phyloP scores from a whole-genome alignment of 2,329 filamentous ascomycete genomes.

The Pyrenochaeta sp. region DNA sequence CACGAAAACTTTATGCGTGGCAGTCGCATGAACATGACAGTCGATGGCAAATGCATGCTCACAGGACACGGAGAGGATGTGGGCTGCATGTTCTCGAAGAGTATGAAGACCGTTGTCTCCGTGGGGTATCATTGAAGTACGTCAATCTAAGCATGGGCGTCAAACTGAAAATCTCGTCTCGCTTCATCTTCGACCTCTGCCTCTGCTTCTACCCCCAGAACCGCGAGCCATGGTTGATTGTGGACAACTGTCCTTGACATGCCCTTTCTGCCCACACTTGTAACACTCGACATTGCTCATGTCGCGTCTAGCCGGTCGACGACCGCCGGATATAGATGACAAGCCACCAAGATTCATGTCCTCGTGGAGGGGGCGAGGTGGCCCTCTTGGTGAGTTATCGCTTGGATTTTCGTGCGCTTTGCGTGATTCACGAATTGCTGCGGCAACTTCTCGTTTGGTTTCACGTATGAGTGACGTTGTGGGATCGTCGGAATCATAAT shows the following conservation, averaged over 20 bases:
- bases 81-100: conserved; percentile 6
- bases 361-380: conserved; percentile 71
- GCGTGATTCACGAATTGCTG: conserved; percentile 53
- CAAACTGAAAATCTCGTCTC: not conserved
- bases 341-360: conserved; percentile 69
- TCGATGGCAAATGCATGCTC: conserved; percentile 56
- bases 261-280: conserved; percentile 69
- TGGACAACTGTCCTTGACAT: conserved; percentile 67
- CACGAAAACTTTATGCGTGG: conserved; percentile 53
- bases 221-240: conserved; percentile 31
- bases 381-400: conserved; percentile 56
- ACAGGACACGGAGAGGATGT: conserved; percentile 48
- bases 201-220: conserved; percentile 34
- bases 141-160: not conserved
- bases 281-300: conserved; percentile 62
- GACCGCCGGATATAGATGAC: conserved; percentile 66
- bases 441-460: conserved; percentile 55
- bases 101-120: not conserved
- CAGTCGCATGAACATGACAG: conserved; percentile 56
- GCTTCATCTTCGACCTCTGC: conserved; percentile 32
- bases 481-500: conserved; percentile 54
- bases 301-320: conserved; percentile 21
- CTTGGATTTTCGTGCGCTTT: conserved; percentile 60
- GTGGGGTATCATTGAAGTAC: conserved; percentile 12
- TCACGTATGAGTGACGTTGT: conserved; percentile 56